Conservation (phyloP, 1,284 basidiomycete genomes). For the Rhodotorula sp. region DNA sequence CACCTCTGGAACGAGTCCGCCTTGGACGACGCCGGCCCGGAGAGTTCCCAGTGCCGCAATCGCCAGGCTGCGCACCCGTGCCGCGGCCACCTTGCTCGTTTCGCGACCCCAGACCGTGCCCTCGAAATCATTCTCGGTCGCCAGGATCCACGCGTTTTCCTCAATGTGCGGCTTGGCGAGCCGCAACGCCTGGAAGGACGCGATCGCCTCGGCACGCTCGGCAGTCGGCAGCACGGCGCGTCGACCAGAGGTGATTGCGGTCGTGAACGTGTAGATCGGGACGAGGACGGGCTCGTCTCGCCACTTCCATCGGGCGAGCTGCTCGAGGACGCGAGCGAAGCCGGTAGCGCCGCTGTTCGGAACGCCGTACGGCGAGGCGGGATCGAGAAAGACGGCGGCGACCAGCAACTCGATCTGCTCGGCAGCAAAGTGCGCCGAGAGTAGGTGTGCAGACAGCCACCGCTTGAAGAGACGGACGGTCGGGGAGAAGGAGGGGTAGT, state of each 20-base stretch:
- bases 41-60: constrained; percentile 61
- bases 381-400: constrained; percentile 59
- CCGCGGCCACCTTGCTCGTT: constrained; percentile 67
- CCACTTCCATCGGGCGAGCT: constrained; percentile 81
- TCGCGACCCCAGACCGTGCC: constrained; percentile 75
- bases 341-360: constrained; percentile 60
- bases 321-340: constrained; percentile 71
- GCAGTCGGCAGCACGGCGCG: constrained; percentile 48
- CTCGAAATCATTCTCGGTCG: constrained; percentile 72
- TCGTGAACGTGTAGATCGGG: constrained; percentile 52
- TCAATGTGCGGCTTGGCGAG: constrained; percentile 51
- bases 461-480: constrained; percentile 86
- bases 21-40: constrained; percentile 47
- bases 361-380: constrained; percentile 43
- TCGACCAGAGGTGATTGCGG: constrained; percentile 45
- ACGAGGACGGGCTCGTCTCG: constrained; percentile 55
- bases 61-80: constrained; percentile 67
- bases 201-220: constrained; percentile 61
- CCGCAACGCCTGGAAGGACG: constrained; percentile 50
- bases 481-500: constrained; percentile 72
- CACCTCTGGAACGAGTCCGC: constrained; percentile 59
- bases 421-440: constrained; percentile 68
- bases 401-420: constrained; percentile 84
- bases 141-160: constrained; percentile 71
- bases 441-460: constrained; percentile 89